These are phyloP conservation scores for Setomelanomma holmii DNA, from an alignment of 2,329 filamentous ascomycete genomes.

Conservation along the genomic window DNA sequence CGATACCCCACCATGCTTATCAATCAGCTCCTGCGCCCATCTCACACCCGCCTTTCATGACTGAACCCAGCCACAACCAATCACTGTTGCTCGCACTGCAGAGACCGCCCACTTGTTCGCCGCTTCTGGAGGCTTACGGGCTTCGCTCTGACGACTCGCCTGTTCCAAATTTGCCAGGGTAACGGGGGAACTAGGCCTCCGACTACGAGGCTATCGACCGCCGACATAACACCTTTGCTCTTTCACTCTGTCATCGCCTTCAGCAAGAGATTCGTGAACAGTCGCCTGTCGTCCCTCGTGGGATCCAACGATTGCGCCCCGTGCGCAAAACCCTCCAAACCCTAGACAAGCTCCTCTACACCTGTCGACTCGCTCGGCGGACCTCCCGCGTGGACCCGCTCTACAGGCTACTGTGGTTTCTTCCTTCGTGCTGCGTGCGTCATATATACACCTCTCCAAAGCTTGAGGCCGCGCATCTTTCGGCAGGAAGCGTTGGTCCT, in stretches of 20 bases:
- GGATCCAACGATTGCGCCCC: conserved; percentile 14
- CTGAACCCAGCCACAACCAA: conserved; percentile 13
- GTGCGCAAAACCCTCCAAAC: conserved; percentile 9
- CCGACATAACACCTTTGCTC: conserved; percentile 13
- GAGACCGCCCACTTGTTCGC: conserved; percentile 16
- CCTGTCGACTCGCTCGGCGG: not conserved
- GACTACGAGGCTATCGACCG: conserved; percentile 15
- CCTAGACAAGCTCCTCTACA: conserved; percentile 2
- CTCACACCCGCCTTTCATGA: conserved; percentile 7
- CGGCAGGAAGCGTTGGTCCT: not conserved
- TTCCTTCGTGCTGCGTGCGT: conserved; percentile 15
- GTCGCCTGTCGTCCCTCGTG: conserved; percentile 6
- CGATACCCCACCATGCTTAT: conserved; percentile 27
- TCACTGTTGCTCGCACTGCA: conserved; percentile 12
- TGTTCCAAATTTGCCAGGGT: conserved; percentile 24
- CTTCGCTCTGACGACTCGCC: conserved; percentile 22
- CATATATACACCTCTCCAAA: conserved; percentile 9
- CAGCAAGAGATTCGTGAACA: not conserved
- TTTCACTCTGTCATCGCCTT: conserved; percentile 4
- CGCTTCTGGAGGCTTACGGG: conserved; percentile 20
- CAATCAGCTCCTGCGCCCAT: conserved; percentile 34
- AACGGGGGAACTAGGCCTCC: conserved; percentile 8
- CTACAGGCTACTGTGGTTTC: conserved; percentile 10
- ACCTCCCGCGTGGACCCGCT: conserved; percentile 16
- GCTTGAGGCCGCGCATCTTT: not conserved